These are phyloP conservation scores for Arctium minus DNA, from an alignment of 129 eudicot species.

Conservation along the genomic window DNA sequence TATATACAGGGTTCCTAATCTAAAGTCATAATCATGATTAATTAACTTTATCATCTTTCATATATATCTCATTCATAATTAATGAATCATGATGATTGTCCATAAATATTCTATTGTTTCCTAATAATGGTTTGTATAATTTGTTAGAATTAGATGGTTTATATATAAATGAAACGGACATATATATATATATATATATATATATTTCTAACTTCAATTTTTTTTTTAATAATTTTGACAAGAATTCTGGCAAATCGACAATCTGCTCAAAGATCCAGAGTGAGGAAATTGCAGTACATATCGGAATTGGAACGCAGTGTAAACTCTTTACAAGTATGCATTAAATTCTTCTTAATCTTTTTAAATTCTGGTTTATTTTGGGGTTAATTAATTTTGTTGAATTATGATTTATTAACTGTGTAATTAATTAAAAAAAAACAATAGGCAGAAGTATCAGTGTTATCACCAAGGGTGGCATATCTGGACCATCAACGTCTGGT, in stretches of 20 bases:
- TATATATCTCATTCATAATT: too few species aligned
- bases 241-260: slow-evolving; percentile 94
- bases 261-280: slow-evolving; percentile 95
- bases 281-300: slow-evolving; percentile 89
- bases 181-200: background rate
- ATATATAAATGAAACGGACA: too few species aligned
- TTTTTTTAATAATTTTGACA: background rate
- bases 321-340: slow-evolving; percentile 77
- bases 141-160: too few species aligned
- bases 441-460: slow-evolving; percentile 82
- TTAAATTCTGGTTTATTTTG: too few species aligned
- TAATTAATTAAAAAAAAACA: background rate
- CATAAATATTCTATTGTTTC: too few species aligned
- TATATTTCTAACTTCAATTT: background rate
- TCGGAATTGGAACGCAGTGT: slow-evolving; percentile 95
- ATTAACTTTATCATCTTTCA: too few species aligned
- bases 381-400: background rate
- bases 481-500: slow-evolving; percentile 88
- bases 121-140: too few species aligned
- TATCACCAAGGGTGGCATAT: slow-evolving; percentile 91
- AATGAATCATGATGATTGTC: too few species aligned
- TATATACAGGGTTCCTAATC: background rate
- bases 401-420: background rate
- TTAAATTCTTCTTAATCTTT: background rate
- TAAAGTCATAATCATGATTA: too few species aligned